Conservation (phyloP, 2,329 filamentous ascomycete genomes). For the Fusarium sp. region DNA sequence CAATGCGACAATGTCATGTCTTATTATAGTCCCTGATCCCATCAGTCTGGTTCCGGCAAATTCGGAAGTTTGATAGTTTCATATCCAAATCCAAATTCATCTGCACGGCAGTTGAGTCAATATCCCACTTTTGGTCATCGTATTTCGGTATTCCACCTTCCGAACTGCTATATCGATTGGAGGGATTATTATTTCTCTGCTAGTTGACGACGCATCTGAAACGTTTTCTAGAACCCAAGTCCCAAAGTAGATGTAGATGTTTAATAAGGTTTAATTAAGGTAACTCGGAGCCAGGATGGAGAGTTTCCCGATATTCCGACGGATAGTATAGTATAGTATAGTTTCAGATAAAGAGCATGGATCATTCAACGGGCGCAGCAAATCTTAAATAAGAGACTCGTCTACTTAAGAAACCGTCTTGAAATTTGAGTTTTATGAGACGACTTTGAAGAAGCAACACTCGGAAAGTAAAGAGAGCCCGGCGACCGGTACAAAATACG, state of each 20-base stretch:
- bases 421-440: neutral
- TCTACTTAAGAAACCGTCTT: neutral
- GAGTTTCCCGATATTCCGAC: conserved; percentile 2
- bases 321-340: neutral
- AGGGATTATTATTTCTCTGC: conserved; percentile 20
- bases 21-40: neutral
- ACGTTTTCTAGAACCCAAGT: conserved; percentile 33
- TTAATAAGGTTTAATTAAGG: conserved; percentile 39
- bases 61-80: conserved; percentile 30
- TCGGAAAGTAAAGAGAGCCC: neutral
- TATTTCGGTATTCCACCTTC: neutral
- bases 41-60: neutral
- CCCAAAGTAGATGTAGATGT: conserved; percentile 4
- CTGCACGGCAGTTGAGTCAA: conserved; percentile 14
- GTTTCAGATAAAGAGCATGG: conserved; percentile 25
- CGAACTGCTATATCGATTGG: conserved; percentile 16
- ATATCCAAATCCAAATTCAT: conserved; percentile 3
- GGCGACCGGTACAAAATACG: neutral
- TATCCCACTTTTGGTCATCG: conserved; percentile 13
- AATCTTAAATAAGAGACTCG: neutral
- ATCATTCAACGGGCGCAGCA: neutral
- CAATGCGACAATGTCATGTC: neutral
- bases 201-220: conserved; percentile 19
- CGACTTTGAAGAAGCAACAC: neutral
- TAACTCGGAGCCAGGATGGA: neutral